phyloP scores from a whole-genome alignment of 192 early-diverging fungal species.

The Coemansia sp. region DNA sequence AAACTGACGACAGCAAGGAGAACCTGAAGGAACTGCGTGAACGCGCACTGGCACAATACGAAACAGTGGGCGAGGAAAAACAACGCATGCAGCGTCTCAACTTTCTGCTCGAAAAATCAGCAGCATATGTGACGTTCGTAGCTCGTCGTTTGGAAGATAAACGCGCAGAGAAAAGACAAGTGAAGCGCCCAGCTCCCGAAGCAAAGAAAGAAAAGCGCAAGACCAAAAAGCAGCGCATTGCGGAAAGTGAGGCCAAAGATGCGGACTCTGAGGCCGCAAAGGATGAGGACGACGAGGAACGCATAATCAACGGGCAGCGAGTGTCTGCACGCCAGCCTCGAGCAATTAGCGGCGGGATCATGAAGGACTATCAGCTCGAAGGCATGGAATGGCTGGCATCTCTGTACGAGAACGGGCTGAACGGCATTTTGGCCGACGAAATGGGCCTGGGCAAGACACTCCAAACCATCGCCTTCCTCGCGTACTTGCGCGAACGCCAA shows the following conservation, averaged over 20 bases:
- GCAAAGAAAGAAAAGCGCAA: conserved; percentile 1
- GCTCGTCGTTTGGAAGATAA: conserved; percentile 73
- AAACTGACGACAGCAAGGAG: conserved; percentile 3
- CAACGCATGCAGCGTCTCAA: conserved; percentile 73
- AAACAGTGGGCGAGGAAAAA: conserved; percentile 55
- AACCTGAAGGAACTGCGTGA: conserved; percentile 39
- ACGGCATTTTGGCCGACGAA: conserved; percentile 95
- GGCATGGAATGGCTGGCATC: conserved; percentile 96
- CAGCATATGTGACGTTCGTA: conserved; percentile 77
- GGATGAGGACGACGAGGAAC: conserved; percentile 4
- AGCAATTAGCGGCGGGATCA: conserved; percentile 77
- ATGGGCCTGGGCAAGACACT: conserved; percentile 96
- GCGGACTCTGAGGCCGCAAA: background rate
- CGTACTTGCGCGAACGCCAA: conserved; percentile 73
- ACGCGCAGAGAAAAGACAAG: conserved; percentile 60
- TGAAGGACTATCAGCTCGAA: conserved; percentile 92
- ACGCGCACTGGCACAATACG: conserved; percentile 67
- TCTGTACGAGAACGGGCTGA: conserved; percentile 94
- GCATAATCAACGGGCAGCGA: conserved; percentile 30
- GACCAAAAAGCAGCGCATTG: background rate
- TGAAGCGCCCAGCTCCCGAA: background rate
- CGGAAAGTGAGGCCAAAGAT: background rate
- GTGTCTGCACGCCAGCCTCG: conserved; percentile 75
- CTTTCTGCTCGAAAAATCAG: conserved; percentile 79
- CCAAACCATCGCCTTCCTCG: conserved; percentile 90